Conservation (phyloP, 163 green algal genomes). For the Coccomyxa subellipsoidea region DNA sequence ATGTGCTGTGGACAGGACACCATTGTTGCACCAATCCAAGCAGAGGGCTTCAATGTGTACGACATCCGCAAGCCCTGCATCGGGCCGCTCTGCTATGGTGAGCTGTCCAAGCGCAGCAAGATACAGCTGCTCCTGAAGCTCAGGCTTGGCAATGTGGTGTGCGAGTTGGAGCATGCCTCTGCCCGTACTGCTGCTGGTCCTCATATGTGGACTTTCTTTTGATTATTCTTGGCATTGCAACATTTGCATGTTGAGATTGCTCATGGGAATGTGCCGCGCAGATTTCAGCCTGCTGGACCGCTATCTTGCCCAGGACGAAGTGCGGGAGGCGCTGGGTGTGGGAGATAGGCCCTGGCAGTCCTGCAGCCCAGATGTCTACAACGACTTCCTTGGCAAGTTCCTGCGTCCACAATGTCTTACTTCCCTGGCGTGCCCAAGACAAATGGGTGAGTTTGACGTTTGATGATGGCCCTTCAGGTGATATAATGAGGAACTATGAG, state of each 20-base stretch:
- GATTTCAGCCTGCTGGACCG: slow-evolving; percentile 55
- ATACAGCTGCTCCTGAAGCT: not conserved
- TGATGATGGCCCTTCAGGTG: not conserved
- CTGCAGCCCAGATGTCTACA: not conserved
- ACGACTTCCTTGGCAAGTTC: not conserved
- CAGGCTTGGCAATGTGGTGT: too few relatives aligned
- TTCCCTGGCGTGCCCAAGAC: not conserved
- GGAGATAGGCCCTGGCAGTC: slow-evolving; percentile 23
- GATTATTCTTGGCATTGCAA: too few relatives aligned
- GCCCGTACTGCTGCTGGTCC: not conserved
- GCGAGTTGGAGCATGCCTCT: too few relatives aligned
- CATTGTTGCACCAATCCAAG: slow-evolving; percentile 45
- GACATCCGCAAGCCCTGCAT: slow-evolving; percentile 23
- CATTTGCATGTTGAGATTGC: not conserved
- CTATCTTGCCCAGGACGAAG: slow-evolving; percentile 56
- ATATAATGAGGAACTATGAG: slow-evolving; percentile 8
- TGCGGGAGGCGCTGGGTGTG: slow-evolving; percentile 62
- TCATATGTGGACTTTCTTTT: too few relatives aligned
- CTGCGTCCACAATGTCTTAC: too few relatives aligned
- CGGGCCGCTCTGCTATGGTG: slow-evolving; percentile 61
- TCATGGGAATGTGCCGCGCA: not conserved
- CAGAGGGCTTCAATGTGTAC: slow-evolving; percentile 44
- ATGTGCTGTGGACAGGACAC: not conserved
- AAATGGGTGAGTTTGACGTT: not conserved
- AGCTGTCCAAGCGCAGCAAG: not conserved